Base-by-base conservation (phyloP, 1,284 basidiomycete species). In the Melanopsichium pennsylvanicum region DNA sequence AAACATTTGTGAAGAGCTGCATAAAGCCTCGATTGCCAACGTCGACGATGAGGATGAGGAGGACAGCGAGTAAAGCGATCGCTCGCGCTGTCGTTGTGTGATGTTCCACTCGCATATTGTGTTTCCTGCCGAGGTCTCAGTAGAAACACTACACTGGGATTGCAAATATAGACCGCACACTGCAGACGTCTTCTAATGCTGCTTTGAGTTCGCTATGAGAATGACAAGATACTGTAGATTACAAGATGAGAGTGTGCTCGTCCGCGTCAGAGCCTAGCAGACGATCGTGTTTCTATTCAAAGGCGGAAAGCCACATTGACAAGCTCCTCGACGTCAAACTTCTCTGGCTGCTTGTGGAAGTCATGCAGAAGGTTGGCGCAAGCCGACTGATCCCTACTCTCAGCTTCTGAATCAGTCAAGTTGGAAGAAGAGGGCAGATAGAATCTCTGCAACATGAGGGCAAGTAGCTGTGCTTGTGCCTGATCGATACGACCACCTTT, bases 401-500 rank as follows among this genome's bases (percentile, higher is more conserved):
- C 51, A 5, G 36, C 29, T 13, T 40, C 32, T 5, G 47, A 16
- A 0, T 26, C 18, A 3, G 48, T 31, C 2, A 42, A 25, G 3
- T 42, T 15, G 4, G 52, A 51, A 4, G 72, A 37, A 7, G 52
- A 57, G 3, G 72, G 54, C 19, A 77, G 62, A 51, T 80, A 81
- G 64, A 79, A 81, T 13, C 79, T 58, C 49, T 81, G 79, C 19
- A 79, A 43, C 6, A 61, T 74, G 15, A 78, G 44, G 4, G 69
- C 60, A 13, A 81, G 69, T 27, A 78, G 45, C 64, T 77, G 78
- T 5, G 76, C 77, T 13, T 76, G 74, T 10, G 64, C 54, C 44
- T 74, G 77, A 36, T 66, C 56, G 49, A 79, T 61, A 18, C 60
- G 62, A n/a, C 50, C 84, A 1, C 89, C 86, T 38, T 97, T 85